Evolutionary conservation across 2,329 filamentous ascomycete genomes (phyloP), one percentile per base, ranked within the genome.

Genomic region (Penicillium brasilianum): DNA sequence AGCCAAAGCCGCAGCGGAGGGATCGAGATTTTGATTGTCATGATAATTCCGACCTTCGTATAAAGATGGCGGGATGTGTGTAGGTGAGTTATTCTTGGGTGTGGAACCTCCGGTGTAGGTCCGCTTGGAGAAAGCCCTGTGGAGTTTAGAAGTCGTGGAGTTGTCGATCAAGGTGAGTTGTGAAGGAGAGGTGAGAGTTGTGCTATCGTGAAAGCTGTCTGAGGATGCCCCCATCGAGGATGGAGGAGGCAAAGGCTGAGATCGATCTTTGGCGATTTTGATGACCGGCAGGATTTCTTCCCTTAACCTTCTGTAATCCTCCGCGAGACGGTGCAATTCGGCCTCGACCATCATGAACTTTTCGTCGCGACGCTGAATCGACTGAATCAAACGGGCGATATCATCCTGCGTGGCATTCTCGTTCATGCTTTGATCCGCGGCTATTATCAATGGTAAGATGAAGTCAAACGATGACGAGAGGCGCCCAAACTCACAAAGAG

Each of bases 201-300:
- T 69, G 76, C 66, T 68, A 34, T 76, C 72, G 22, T 72, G 67
- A 39, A 70, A 67, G 37, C 53, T 64, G 16, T 75, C 74, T 18
- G 58, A 53, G 6, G 44, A 60, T 57, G 46, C 10, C 1, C 54
- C 63, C 13, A 67, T 64, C 2, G 72, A 65, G n/a, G 80, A 80
- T 41, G 80, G 78, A 53, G 81, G 81, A 36, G 93, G 93, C 22
- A 98, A 82, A 37, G 94, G 94, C 73, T 97, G 92, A 66, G 93
- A 91, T 69, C 90, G 90, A 74, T 98, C 93, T 80, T 98, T 98
- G 71, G 89, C 90, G 72, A 97, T 88, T 64, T 93, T 91, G 71
- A 97, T 87, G 20, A 96, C 89, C 3, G 95, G 94, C 34, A 98
- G 83, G 72, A 97, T 87, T 73, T 99, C 95, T 77, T 98, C 94